These are phyloP conservation scores for Exophiala spinifera DNA, from an alignment of 2,329 filamentous ascomycete genomes.

Conservation along the genomic window DNA sequence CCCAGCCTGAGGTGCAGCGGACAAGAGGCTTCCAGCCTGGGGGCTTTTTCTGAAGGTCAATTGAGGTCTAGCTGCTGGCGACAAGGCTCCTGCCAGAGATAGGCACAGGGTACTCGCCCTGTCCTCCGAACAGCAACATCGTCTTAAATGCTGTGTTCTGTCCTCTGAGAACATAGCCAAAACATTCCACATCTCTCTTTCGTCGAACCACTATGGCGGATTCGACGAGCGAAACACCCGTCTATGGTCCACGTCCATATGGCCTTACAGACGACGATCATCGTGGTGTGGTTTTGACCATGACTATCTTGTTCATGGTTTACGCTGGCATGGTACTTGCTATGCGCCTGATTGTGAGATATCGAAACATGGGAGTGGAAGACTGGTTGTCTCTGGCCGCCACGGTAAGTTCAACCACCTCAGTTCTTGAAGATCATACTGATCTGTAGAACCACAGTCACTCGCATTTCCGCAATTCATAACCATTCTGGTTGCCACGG, in stretches of 20 bases:
- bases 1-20: too few relatives aligned
- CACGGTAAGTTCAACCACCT: conserved; percentile 6
- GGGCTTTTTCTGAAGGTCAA: too few relatives aligned
- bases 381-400: conserved; percentile 19
- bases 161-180: not conserved
- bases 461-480: conserved; percentile 15
- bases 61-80: too few relatives aligned
- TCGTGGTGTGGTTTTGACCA: conserved; percentile 15
- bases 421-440: not conserved
- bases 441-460: conserved; percentile 1
- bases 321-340: conserved; percentile 20
- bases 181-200: not conserved
- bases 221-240: not conserved
- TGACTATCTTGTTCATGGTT: conserved; percentile 14
- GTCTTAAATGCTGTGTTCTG: not conserved
- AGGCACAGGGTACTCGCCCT: not conserved
- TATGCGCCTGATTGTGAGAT: conserved; percentile 15
- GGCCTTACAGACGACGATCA: conserved; percentile 11
- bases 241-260: conserved; percentile 17
- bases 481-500: conserved; percentile 11
- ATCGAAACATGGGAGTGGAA: conserved; percentile 18
- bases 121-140: not conserved
- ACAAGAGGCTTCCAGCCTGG: too few relatives aligned
- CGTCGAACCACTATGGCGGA: conserved; percentile 3
- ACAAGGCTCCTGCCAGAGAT: too few relatives aligned